These are phyloP conservation scores for Fusarium fujikuroi DNA, from an alignment of 2,329 filamentous ascomycete species.

Conservation along the genomic window DNA sequence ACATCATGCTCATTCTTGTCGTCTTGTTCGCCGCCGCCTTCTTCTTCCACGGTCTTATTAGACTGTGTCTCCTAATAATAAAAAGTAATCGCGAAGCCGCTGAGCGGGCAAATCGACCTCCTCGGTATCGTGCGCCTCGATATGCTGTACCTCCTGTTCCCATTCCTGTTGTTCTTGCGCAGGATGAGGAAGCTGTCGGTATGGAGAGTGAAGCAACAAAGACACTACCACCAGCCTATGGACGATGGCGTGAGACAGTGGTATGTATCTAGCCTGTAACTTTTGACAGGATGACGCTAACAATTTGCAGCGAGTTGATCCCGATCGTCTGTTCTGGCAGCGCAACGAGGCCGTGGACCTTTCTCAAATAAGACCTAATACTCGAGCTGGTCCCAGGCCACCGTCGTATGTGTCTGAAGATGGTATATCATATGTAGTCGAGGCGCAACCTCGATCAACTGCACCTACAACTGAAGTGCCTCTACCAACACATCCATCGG, in stretches of 20 bases:
- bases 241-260: conserved; percentile 84
- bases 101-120: conserved; percentile 43
- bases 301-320: conserved; percentile 74
- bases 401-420: conserved; percentile 83
- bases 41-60: conserved; percentile 82
- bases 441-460: conserved; percentile 70
- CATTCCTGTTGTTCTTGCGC: conserved; percentile 79
- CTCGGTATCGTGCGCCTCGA: conserved; percentile 66
- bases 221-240: conserved; percentile 82
- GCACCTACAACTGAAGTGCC: conserved; percentile 58
- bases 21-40: conserved; percentile 79
- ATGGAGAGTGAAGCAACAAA: conserved; percentile 66
- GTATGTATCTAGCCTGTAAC: conserved; percentile 59
- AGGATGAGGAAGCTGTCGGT: conserved; percentile 76
- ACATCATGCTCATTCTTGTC: conserved; percentile 81
- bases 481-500: conserved; percentile 61
- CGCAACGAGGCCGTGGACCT: conserved; percentile 61
- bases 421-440: conserved; percentile 76
- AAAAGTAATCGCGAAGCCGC: conserved; percentile 54
- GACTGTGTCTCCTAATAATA: conserved; percentile 74
- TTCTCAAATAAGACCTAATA: conserved; percentile 37
- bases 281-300: conserved; percentile 1
- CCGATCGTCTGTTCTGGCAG: conserved; percentile 84
- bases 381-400: conserved; percentile 61
- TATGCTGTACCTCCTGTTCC: conserved; percentile 78